Evolutionary conservation across 1,139 yeast genomes (phyloP), one percentile per base, ranked within the genome.

Genomic region (Casaregolazyma suthepensis): DNA sequence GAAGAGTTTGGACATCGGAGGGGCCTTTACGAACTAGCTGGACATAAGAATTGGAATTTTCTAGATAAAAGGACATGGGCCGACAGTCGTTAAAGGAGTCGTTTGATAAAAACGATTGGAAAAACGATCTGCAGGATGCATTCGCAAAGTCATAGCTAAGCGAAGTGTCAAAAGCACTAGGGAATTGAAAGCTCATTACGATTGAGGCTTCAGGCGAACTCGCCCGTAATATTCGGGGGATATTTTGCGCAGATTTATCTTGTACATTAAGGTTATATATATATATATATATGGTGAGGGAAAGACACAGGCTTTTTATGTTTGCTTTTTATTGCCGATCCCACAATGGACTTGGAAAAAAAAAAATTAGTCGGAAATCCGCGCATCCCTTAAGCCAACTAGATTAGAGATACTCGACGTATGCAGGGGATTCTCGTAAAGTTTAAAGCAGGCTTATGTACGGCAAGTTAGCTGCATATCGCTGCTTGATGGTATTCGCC

Each of bases 141-240:
- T 61, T 57, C 18, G 69, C 61, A 59, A 67, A 66, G 54, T 63
- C 63, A 18, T 46, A 52, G 44, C 71, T 69, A 35, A 68, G 61
- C n/a, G 69, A 60, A 17, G 70, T 61, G 56, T 68, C 71, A 56
- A 68, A 68, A n/a, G 70, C 66, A 31, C 57, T 46, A 19, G 67
- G 67, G 45, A 50, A 56, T 35, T 42, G 38, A 23, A 52, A 52
- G n/a, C 45, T 31, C 17, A 37, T 19, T 6, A 35, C 29, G 7
- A 51, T 18, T 15, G 46, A 9, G 5, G 12, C 42, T n/a, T 37
- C 4, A 37, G 40, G 40, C 40, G 40, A 35, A 43, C 19, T 20
- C 23, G 45, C 23, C 26, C 45, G 29, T 18, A 20, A 13, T 43
- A 13, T 22, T 18, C 18, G 43, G 20, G 18, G 12, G 20, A 38